Evolutionary conservation across 352 stramenopile species (phyloP), one percentile per base, ranked within the genome.

Genomic region (Phytophthora foliorum): DNA sequence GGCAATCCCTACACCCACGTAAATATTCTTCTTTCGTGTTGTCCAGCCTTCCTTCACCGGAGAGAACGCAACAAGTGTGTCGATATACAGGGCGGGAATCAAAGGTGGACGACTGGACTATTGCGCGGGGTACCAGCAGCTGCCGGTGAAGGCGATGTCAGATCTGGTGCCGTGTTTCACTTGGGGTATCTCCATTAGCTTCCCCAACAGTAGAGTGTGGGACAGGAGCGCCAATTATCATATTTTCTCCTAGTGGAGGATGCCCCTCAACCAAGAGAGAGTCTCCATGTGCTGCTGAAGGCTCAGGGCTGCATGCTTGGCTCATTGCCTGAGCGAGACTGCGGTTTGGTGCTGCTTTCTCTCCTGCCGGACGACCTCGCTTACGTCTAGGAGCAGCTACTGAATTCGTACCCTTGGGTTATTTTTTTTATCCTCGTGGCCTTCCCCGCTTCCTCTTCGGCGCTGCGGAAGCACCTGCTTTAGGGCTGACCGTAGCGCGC

Each of bases 31-130:
- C 19, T 63, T 29, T 7, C 32, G 29, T 48, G 38, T 57, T 32
- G 57, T 34, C 45, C 51, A 69, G 21, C 22, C 29, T 16, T 63
- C 53, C 44, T 69, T 69, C 22, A 41, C 42, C 22, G 45, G 45
- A 21, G 53, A 55, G n/a, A 69, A 69, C 17, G 48, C 22, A 3
- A 45, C 50, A n/a, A 66, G 38, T 34, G 46, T 42, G 24, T 57
- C 46, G 45, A 65, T 17, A 24, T 57, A 57, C 25, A 65, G 13
- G 6, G 16, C 45, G 1, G 46, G 34, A 49, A 57, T 65, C 16
- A 13, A 6, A 10, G 46, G 57, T 44, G 57, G 32, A 39, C 56
- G 16, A 6, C 19, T 11, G 22, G 44, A 42, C 57, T 57, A 9
- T 25, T 62, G 53, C 39, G 54, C 31, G 13, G 27, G 7, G 42